Evolutionary conservation across 1,284 basidiomycete species (phyloP), one percentile per base, ranked within the genome.

Genomic region (Fistulinella cinereoalba): DNA sequence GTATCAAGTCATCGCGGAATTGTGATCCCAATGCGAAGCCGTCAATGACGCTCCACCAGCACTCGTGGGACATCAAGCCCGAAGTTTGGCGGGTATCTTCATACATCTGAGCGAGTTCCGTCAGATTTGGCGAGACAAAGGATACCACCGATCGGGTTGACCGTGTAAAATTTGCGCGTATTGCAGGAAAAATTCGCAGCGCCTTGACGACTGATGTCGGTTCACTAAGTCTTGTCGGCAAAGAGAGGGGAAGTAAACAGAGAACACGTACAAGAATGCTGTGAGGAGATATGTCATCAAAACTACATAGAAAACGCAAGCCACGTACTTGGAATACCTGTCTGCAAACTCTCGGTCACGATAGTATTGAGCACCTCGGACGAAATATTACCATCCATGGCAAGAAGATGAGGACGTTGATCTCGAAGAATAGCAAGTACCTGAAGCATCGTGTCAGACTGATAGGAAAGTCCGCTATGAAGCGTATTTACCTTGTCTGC

Each of bases 171-270:
- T 67, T 64, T 6, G 70, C 56, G 12, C 66, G 55, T 45, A 95
- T 69, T 1, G 87, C 83, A 0, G 82, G 76, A 9, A 95, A 61
- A 37, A 97, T 80, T 3, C 76, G 72, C 2, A 73, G 71, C 3
- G 88, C 85, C 69, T 97, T 98, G 25, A 77, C 69, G 10, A 88
- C 75, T 0, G 93, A 96, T 0, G 95, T 98, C 1, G 95, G 94
- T 67, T 98, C 85, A 57, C 84, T 86, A 51, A 36, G 41, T 58
- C 47, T 41, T 44, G 41, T 56, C 10, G 49, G 52, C 29, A 40
- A 44, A 22, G 6, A 31, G 37, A 36, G 13, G 9, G 19, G 16
- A 21, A 10, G 27, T 3, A 27, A 51, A 36, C 16, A 46, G 44
- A 37, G 32, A 19, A 18, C 21, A 69, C 81, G 56, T 60, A 85